Percentiles rank a stretch among this genome's conserved stretches.
Conservation (phyloP, 75 land plant genomes). For the Picea glauca region DNA sequence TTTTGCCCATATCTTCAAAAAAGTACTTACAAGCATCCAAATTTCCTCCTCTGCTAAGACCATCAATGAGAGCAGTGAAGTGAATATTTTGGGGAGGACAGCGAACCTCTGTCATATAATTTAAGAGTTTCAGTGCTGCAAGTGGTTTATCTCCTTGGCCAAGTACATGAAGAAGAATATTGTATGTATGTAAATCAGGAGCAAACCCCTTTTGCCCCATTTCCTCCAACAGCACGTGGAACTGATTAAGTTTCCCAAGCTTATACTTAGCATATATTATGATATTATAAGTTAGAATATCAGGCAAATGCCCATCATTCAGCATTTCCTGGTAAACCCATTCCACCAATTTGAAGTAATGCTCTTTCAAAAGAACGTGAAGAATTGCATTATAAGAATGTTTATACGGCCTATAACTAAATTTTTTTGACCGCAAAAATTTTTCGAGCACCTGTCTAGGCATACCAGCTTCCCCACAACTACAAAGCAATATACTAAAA, state of each 20-base stretch:
- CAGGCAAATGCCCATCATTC: slow-evolving; percentile 39
- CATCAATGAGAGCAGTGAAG: slow-evolving; percentile 66
- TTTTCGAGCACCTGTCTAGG: slow-evolving; percentile 44
- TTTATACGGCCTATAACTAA: slow-evolving; percentile 57
- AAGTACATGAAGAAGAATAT: slow-evolving; percentile 53
- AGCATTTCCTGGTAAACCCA: slow-evolving; percentile 70
- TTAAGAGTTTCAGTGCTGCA: slow-evolving; percentile 49
- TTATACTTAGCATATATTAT: slow-evolving; percentile 45
- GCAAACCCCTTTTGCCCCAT: slow-evolving; percentile 50
- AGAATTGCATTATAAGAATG: slow-evolving; percentile 67
- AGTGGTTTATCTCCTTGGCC: slow-evolving; percentile 53
- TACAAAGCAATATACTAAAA: slow-evolving; percentile 52
- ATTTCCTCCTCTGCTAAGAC: slow-evolving; percentile 67
- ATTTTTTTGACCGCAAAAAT: slow-evolving; percentile 49
- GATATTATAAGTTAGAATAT: slow-evolving; percentile 56
- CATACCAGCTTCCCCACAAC: slow-evolving; percentile 66
- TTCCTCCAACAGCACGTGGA: slow-evolving; percentile 47
- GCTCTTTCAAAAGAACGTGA: slow-evolving; percentile 30
- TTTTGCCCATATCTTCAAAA: slow-evolving; percentile 52
- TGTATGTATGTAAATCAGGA: slow-evolving; percentile 61
- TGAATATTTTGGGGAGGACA: slow-evolving; percentile 46
- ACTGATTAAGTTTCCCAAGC: slow-evolving; percentile 48
- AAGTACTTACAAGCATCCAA: slow-evolving; percentile 64
- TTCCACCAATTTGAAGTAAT: slow-evolving; percentile 55
- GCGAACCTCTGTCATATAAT: slow-evolving; percentile 56